Evolutionary conservation across 352 stramenopile genomes (phyloP).

Genomic region (Blastocystis hominis): DNA sequence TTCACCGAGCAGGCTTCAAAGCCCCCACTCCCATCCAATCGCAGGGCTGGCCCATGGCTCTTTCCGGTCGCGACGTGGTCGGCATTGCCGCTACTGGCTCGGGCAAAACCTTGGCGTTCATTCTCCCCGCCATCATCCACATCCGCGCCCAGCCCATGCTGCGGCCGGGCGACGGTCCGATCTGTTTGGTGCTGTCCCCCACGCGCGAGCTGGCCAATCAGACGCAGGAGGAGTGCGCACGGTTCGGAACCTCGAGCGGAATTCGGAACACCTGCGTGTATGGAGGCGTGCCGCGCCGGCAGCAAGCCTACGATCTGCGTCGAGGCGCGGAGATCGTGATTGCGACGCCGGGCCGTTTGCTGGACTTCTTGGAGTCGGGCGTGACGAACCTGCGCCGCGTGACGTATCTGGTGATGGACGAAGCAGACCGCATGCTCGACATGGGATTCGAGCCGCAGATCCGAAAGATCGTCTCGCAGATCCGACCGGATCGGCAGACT

Average conservation of each 20-base stretch:
- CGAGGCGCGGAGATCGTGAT: conserved; percentile 79
- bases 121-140: conserved; percentile 97
- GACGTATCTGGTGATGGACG: conserved; percentile 95
- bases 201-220: conserved; percentile 95
- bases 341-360: conserved; percentile 85
- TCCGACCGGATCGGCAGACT: conserved; percentile 90
- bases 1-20: conserved; percentile 89
- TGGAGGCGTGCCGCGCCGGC: conserved; percentile 87
- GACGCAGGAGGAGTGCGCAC: conserved; percentile 96
- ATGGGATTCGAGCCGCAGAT: conserved; percentile 87
- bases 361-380: conserved; percentile 89
- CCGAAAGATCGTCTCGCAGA: conserved; percentile 82
- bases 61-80: conserved; percentile 93
- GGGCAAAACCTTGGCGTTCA: conserved; percentile 92
- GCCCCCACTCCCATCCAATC: conserved; percentile 81
- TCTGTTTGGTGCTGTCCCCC: conserved; percentile 91
- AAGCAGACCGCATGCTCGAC: conserved; percentile 89
- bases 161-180: conserved; percentile 92
- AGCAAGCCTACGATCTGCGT: conserved; percentile 74
- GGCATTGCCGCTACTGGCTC: conserved; percentile 91
- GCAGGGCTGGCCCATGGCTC: conserved; percentile 95
- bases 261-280: conserved; percentile 99
- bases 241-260: conserved; percentile 88
- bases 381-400: conserved; percentile 88
- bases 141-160: conserved; percentile 85